Conservation (phyloP, 345 rosid species). For the Euphorbia lathyris region DNA sequence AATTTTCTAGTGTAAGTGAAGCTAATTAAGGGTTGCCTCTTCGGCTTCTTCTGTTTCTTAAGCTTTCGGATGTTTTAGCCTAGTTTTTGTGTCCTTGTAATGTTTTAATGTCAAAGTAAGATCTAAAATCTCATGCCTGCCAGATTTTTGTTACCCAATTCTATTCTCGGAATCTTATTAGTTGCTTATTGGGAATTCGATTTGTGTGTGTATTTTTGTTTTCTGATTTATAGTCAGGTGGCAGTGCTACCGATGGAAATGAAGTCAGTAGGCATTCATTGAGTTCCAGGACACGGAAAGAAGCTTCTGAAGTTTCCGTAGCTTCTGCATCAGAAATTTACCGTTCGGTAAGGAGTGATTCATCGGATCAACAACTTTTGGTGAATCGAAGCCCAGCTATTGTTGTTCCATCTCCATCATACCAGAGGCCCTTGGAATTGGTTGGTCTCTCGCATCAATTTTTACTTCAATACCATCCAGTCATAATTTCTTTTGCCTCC, state of each 20-base stretch:
- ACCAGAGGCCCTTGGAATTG: constrained; percentile 28
- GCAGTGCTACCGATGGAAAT: constrained; percentile 20
- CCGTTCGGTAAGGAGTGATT: constrained; percentile 37
- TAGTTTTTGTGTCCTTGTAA: neutral
- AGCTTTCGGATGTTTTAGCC: neutral
- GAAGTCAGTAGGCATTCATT: constrained; percentile 20
- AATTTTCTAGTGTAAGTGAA: constrained; percentile 53
- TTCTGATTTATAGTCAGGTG: constrained; percentile 34
- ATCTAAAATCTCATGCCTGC: neutral
- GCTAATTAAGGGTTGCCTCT: constrained; percentile 7
- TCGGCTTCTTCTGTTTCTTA: neutral
- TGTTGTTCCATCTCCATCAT: constrained; percentile 40
- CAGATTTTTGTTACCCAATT: too few species aligned
- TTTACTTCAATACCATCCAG: neutral
- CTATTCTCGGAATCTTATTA: too few species aligned
- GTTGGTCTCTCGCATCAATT: constrained; percentile 22
- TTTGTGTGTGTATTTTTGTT: constrained; percentile 5
- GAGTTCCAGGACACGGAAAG: constrained; percentile 30
- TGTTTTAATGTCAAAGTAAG: neutral
- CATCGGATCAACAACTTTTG: constrained; percentile 33
- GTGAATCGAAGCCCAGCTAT: constrained; percentile 37
- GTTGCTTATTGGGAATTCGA: neutral
- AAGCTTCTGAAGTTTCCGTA: constrained; percentile 22
- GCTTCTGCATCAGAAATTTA: constrained; percentile 36
- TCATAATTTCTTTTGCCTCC: constrained; percentile 6